Evolutionary conservation across 441 rosid species (phyloP).

Genomic region (Gossypium aridum): DNA sequence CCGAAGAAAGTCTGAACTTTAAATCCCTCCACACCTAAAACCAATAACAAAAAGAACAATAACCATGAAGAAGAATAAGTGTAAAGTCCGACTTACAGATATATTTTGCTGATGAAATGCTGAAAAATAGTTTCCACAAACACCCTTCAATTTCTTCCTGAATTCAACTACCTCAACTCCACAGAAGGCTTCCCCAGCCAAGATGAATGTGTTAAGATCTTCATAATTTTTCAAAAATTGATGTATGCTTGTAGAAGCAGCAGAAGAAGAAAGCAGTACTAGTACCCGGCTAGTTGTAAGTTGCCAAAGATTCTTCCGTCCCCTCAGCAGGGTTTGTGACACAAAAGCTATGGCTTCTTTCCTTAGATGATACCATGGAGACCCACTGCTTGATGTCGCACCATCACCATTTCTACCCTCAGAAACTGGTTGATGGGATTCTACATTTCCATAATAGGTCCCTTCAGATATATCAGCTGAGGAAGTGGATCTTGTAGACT

Average conservation of each 20-base stretch:
- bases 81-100: conserved; percentile 50
- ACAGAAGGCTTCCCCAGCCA: conserved; percentile 97
- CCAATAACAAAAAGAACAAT: background rate
- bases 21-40: background rate
- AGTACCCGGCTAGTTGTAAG: conserved; percentile 89
- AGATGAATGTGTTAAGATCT: conserved; percentile 77
- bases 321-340: conserved; percentile 85
- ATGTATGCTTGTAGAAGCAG: conserved; percentile 82
- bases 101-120: conserved; percentile 89
- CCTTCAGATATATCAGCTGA: conserved; percentile 25
- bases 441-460: conserved; percentile 20
- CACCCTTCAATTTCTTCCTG: conserved; percentile 86
- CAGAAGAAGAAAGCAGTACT: conserved; percentile 85
- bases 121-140: conserved; percentile 76
- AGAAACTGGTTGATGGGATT: conserved; percentile 29
- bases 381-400: conserved; percentile 60
- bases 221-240: conserved; percentile 92
- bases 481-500: conserved; percentile 21
- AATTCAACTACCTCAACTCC: conserved; percentile 90
- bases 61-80: conserved; percentile 3
- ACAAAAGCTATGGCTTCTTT: conserved; percentile 86
- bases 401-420: conserved; percentile 43
- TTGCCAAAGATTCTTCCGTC: conserved; percentile 95
- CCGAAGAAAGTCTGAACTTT: background rate
- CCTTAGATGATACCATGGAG: conserved; percentile 90